Evolutionary conservation across 1,139 yeast species (phyloP).

Genomic region (Yamadazyma atlantica): DNA sequence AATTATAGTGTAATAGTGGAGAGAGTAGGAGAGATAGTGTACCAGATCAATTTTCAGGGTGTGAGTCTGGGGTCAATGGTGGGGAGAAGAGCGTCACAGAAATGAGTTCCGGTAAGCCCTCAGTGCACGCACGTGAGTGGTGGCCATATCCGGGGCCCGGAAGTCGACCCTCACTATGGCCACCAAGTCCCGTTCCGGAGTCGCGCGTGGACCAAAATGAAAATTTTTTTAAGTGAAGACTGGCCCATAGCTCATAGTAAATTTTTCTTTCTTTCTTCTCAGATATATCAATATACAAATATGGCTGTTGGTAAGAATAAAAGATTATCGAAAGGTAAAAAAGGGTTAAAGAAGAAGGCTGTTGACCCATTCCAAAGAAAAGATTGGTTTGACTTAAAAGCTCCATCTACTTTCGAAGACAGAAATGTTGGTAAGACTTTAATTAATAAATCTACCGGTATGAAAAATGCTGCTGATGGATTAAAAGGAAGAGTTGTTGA

Average conservation of each 20-base stretch:
- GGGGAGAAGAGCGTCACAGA: too few species aligned
- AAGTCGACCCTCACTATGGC: neutral
- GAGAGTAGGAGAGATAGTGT: neutral
- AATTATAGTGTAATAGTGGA: neutral
- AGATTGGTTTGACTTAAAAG: conserved; percentile 54
- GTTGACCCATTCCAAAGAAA: conserved; percentile 54
- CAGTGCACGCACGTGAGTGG: neutral
- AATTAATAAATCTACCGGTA: conserved; percentile 52
- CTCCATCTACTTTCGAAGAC: conserved; percentile 52
- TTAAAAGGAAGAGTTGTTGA: conserved; percentile 54
- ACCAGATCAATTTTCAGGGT: too few species aligned
- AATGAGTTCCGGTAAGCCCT: too few species aligned
- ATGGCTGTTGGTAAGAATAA: conserved; percentile 58
- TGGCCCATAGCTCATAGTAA: neutral
- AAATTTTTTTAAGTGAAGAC: conserved; percentile 1
- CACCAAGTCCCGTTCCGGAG: neutral
- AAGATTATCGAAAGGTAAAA: conserved; percentile 55
- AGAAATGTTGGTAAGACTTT: conserved; percentile 53
- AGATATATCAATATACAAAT: neutral
- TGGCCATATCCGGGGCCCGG: neutral
- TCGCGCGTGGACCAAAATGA: conserved; percentile 1
- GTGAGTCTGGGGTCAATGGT: neutral
- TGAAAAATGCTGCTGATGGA: conserved; percentile 53
- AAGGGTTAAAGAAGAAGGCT: conserved; percentile 53
- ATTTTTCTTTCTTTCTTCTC: neutral